Evolutionary conservation across 139 green algal genomes (phyloP), one percentile per base, ranked within the genome.

Genomic region (Mesotaenium endlicherianum): DNA sequence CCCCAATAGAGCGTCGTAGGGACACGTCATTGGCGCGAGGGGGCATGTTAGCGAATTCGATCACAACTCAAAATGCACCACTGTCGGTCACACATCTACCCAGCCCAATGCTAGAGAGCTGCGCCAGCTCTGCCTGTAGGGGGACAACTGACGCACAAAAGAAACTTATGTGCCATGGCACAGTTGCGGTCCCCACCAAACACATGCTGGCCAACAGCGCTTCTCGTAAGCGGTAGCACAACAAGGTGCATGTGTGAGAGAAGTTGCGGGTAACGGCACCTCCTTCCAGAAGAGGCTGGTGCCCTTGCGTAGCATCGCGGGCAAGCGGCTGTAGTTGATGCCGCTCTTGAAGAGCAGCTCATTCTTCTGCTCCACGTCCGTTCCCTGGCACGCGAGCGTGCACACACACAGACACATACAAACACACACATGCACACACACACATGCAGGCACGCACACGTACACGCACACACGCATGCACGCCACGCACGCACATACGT

Each of bases 321-420:
- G 93, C 71, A 98, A 78, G 8, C 87, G 58, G 30, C 89, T 93
- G 85, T 98, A 98, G 85, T 98, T 98, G 74, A 98, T 94, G 26
- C 92, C 91, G 34, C 84, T 60, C 4, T 43, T 79, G 81, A 94
- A 98, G 50, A 98, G 72, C 39, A 98, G 75, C 77, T 98, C 95
- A 85, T 98, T 98, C 83, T 98, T 98, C 26, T 97, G 42, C 94
- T 94, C 92, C 96, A 87, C 57, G 43, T 11, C 31, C 16, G 41
- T 64, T n/a, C 41, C 69, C 69, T 77, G 26, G 53, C 26, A 34
- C 26, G 26, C 26, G 26, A 64, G 26, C 20, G 20, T 64, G 20
- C 26, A 26, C 53, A 64, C 26, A 16, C 17, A 75, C 14, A 14
- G 40, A 75, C 16, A 43, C 14, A 31, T 16, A 31, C 64, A 58